Evolutionary conservation across 352 stramenopile genomes (phyloP), one percentile per base, ranked within the genome.

Genomic region (Phytophthora multivora): DNA sequence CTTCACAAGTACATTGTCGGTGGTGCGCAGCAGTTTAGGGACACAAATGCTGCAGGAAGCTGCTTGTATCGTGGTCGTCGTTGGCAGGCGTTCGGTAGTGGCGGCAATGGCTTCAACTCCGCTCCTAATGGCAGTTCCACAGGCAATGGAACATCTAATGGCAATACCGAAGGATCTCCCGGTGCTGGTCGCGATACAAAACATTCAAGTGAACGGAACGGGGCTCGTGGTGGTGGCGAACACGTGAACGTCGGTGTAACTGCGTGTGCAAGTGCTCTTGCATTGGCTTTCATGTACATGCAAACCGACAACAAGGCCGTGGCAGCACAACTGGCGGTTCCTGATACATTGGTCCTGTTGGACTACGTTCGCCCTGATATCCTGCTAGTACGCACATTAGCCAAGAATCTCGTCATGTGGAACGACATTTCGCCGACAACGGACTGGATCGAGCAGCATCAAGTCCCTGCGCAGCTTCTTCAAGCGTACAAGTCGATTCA

Each of bases 211-310:
- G 63, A 83, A 39, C 71, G 69, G 5, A 62, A 21, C 36, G 66
- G 61, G 0, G 39, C 50, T 55, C 48, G 69, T 40, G 64, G 67
- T 35, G 49, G 76, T 51, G 63, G 85, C 4, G 92, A 98, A 38
- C 90, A 95, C 38, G 89, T 99, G 10, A 99, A 99, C 55, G 95
- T 89, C 26, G 91, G 98, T 36, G 87, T 99, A 3, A 99, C 97
- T 30, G 91, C 96, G 15, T 90, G 93, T 19, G 96, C 90, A 45
- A 91, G 82, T 40, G 97, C 91, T 5, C 59, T 99, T 45, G 97
- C 97, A 8, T 75, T 99, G 18, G 96, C 89, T 12, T 90, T 99
- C 36, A 98, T 99, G 80, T 99, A 98, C 69, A 90, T 99, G 57
- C 90, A 97, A 63, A 98, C 83, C 28, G 83, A 88, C 56, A 97